Evolutionary conservation across 306 rosid species (phyloP).

Genomic region (Ziziphus jujuba): DNA sequence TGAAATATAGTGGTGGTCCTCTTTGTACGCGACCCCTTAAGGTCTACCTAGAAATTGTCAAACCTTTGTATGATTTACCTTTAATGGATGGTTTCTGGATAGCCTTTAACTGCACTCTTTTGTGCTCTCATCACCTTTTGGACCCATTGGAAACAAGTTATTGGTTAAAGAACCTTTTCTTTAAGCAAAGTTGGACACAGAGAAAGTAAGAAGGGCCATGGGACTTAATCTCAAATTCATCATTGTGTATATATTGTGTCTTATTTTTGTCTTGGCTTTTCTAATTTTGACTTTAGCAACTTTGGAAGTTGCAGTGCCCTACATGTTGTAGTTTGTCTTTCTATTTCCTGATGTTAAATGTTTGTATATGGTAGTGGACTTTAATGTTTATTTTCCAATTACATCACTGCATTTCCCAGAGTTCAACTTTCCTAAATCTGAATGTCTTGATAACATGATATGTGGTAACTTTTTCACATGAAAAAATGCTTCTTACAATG

Average conservation of each 20-base stretch:
- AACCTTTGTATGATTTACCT: conserved; percentile 10
- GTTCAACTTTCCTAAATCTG: too few relatives aligned
- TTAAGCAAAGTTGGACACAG: conserved; percentile 13
- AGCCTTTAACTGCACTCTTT: conserved; percentile 22
- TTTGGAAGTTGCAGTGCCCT: conserved; percentile 1
- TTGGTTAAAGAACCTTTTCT: conserved; percentile 16
- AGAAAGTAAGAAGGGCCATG: conserved; percentile 5
- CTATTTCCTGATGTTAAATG: neutral
- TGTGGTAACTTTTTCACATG: too few relatives aligned
- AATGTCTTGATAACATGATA: too few relatives aligned
- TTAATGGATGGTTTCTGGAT: conserved; percentile 12
- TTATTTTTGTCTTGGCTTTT: conserved; percentile 20
- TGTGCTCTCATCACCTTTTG: conserved; percentile 19
- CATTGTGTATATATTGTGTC: neutral
- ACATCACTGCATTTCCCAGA: too few relatives aligned
- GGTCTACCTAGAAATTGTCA: conserved; percentile 23
- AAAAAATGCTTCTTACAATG: too few relatives aligned
- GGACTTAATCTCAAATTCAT: neutral
- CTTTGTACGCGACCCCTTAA: conserved; percentile 6
- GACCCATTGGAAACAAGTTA: conserved; percentile 27
- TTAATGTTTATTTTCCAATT: too few relatives aligned
- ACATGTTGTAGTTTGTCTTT: neutral
- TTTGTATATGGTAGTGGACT: neutral
- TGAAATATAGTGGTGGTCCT: conserved; percentile 23
- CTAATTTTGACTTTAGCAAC: conserved; percentile 22